Percentiles rank a stretch among this genome's conserved stretches.
Conservation (phyloP, 441 rosid species). For the Dalechampia spathulata region DNA sequence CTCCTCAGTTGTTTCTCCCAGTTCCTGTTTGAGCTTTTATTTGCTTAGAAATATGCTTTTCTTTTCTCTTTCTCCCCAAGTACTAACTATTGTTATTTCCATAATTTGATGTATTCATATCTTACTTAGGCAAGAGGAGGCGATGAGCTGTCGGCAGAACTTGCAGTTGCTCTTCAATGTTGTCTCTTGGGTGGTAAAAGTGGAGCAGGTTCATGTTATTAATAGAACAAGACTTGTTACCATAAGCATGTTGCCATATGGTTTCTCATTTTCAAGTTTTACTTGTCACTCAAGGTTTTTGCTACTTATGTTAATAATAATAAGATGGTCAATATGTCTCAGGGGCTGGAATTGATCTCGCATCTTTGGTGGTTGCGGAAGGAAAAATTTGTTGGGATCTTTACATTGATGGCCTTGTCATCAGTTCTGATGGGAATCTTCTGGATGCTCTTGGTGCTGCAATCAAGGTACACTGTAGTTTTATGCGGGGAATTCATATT, state of each 20-base stretch:
- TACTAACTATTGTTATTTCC: too few species aligned
- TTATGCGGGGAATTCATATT: neutral
- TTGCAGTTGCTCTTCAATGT: conserved; percentile 53
- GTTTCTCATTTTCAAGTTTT: neutral
- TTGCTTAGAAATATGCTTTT: neutral
- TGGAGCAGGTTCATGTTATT: conserved; percentile 52
- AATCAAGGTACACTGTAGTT: conserved; percentile 36
- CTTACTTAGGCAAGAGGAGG: conserved; percentile 77
- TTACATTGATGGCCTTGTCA: conserved; percentile 73
- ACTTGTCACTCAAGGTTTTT: conserved; percentile 2
- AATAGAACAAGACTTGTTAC: neutral
- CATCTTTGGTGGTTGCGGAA: conserved; percentile 66
- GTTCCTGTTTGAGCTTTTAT: too few species aligned
- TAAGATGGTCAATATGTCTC: conserved; percentile 13
- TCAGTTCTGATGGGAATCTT: conserved; percentile 82
- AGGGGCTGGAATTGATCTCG: conserved; percentile 77
- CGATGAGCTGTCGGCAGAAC: conserved; percentile 77
- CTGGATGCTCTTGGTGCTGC: conserved; percentile 81
- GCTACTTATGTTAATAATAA: neutral
- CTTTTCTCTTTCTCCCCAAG: neutral
- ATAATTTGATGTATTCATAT: neutral
- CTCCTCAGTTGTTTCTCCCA: too few species aligned
- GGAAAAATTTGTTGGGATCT: conserved; percentile 92
- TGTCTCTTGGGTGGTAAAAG: conserved; percentile 88
- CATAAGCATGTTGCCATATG: neutral